Base-by-base conservation (phyloP, 2,329 filamentous ascomycete genomes). In the Fusarium sp. region DNA sequence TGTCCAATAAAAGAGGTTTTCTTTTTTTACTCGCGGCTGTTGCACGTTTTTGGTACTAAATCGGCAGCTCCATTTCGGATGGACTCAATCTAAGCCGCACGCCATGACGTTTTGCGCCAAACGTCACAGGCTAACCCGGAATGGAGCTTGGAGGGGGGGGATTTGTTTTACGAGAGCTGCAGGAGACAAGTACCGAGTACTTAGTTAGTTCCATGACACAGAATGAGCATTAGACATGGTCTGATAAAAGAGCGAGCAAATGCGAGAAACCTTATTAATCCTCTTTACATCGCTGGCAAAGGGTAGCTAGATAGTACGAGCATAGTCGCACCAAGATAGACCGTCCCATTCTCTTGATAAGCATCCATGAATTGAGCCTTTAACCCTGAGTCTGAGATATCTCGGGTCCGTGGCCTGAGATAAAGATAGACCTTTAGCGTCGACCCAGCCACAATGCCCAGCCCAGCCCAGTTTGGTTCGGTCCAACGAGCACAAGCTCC, bases 391-490 rank as follows among this genome's bases (percentile, higher is more conserved):
- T 36, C 32, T 36, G 32, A 17, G 15, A 34, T 34, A n/a, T 34
- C 32, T n/a, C 34, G 34, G 34, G 38, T 28, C 17, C 34, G 34
- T 61, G 44, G 36, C 48, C 51, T 66, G 56, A 68, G 65, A 68
- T 68, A 68, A 68, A 68, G 65, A 68, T 66, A 68, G 65, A 48
- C 43, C 57, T 19, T 50, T 68, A 68, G 65, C 65, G 65, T 51
- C 40, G 56, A 66, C 65, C 60, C 65, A 68, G 65, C 65, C 65
- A 66, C 65, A 62, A 62, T 53, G 61, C 47, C 60, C 47, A 48
- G 34, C 42, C 30, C 36, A 23, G 43, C 40, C 30, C 36, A 23
- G 43, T 10, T 23, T 32, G 44, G 48, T 62, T 23, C 23, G 23
- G 23, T 23, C 23, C 26, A 28, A 28, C 26, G 26, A 28, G 26